Evolutionary conservation across 2,329 filamentous ascomycete species (phyloP).

Genomic region (Cryphonectria radicalis): DNA sequence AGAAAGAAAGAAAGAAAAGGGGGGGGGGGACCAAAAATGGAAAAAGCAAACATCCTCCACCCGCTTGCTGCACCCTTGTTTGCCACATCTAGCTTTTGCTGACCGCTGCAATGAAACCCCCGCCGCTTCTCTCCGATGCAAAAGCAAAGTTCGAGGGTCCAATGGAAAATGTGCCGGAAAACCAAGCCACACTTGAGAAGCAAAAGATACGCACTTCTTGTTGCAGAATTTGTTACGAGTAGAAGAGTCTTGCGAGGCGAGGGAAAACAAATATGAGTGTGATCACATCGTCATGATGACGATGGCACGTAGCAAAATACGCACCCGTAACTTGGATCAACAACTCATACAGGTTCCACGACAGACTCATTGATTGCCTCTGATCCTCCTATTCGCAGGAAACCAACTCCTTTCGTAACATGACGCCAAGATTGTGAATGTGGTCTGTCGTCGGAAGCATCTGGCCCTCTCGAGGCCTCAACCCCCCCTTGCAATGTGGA

Average conservation of each 20-base stretch:
- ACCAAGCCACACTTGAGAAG: background rate
- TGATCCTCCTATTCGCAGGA: background rate
- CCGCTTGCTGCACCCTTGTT: background rate
- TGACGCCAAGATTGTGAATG: background rate
- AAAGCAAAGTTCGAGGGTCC: background rate
- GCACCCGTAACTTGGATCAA: background rate
- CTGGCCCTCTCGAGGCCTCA: background rate
- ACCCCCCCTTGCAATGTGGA: background rate
- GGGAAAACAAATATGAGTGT: background rate
- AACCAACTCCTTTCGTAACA: background rate
- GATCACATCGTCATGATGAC: background rate
- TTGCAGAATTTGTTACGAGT: background rate
- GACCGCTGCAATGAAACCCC: background rate
- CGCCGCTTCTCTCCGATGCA: background rate
- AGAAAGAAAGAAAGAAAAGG: background rate
- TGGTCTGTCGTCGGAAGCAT: background rate
- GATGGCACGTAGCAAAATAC: background rate
- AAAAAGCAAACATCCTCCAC: background rate
- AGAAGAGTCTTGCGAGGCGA: background rate
- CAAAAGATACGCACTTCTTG: background rate
- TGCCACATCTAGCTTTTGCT: background rate
- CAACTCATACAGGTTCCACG: background rate
- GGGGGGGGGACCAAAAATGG: background rate
- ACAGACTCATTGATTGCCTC: background rate
- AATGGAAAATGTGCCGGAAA: background rate